These are phyloP conservation scores for Prunus mira DNA, from an alignment of 306 rosid genomes.

Conservation along the genomic window DNA sequence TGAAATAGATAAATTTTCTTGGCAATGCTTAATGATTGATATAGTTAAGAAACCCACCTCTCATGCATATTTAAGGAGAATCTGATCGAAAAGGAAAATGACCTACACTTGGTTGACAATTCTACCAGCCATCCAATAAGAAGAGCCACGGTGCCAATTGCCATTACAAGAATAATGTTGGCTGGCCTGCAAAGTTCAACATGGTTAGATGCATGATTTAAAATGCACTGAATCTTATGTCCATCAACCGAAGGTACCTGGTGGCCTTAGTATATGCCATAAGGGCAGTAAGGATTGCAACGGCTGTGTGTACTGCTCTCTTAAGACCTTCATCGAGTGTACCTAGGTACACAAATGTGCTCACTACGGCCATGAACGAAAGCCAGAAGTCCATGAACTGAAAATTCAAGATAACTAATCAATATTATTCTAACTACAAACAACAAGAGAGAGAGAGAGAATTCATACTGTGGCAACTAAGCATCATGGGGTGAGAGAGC, in stretches of 20 bases:
- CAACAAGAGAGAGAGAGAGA: too few relatives aligned
- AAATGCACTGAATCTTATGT: background rate
- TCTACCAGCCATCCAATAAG: constrained; percentile 55
- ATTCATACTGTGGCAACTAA: too few relatives aligned
- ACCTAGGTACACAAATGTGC: constrained; percentile 82
- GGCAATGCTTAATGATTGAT: background rate
- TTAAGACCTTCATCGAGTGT: constrained; percentile 64
- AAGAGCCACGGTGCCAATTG: constrained; percentile 43
- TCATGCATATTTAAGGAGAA: constrained; percentile 28
- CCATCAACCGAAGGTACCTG: constrained; percentile 42
- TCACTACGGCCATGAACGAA: constrained; percentile 94
- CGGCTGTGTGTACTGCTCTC: constrained; percentile 81
- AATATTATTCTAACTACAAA: background rate
- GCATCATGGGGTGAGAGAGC: too few relatives aligned
- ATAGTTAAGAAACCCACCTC: constrained; percentile 31
- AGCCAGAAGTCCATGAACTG: constrained; percentile 99
- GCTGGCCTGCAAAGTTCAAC: constrained; percentile 41
- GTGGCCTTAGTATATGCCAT: constrained; percentile 83
- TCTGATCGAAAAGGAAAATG: constrained; percentile 30
- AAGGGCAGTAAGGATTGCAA: constrained; percentile 87
- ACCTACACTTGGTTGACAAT: constrained; percentile 36
- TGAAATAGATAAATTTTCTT: background rate
- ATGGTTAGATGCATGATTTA: constrained; percentile 11
- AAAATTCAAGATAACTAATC: constrained; percentile 29
- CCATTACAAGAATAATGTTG: constrained; percentile 44